Evolutionary conservation across 2,329 filamentous ascomycete genomes (phyloP).

Genomic region (Didymella pomorum): DNA sequence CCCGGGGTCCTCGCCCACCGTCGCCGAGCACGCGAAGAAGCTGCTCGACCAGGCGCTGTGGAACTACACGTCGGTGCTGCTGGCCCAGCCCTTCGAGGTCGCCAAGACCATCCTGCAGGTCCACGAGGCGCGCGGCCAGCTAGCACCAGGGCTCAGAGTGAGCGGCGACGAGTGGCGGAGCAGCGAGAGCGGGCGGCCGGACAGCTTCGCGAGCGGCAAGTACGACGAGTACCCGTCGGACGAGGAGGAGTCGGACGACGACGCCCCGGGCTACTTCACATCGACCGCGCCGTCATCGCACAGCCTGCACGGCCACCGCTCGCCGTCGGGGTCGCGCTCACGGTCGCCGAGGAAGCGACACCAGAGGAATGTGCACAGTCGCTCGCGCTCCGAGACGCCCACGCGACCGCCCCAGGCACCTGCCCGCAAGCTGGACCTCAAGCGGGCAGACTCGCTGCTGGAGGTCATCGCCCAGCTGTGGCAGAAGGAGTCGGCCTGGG

Average conservation of each 20-base stretch:
- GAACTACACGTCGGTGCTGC: slow-evolving; percentile 88
- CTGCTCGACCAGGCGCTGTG: slow-evolving; percentile 85
- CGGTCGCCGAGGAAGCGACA: slow-evolving; percentile 41
- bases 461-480: slow-evolving; percentile 89
- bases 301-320: slow-evolving; percentile 47
- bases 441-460: slow-evolving; percentile 79
- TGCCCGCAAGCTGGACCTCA: slow-evolving; percentile 72
- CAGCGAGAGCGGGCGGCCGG: slow-evolving; percentile 37
- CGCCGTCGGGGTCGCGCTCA: slow-evolving; percentile 42
- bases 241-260: slow-evolving; percentile 79
- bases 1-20: slow-evolving; percentile 73
- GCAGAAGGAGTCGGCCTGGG: slow-evolving; percentile 87
- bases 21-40: slow-evolving; percentile 75
- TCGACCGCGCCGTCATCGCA: slow-evolving; percentile 66
- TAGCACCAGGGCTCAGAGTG: neutral
- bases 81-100: slow-evolving; percentile 96
- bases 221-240: slow-evolving; percentile 63
- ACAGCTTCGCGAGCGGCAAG: slow-evolving; percentile 45
- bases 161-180: neutral
- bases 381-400: slow-evolving; percentile 48
- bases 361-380: slow-evolving; percentile 46
- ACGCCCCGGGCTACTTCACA: slow-evolving; percentile 79
- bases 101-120: slow-evolving; percentile 93
- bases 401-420: slow-evolving; percentile 52
- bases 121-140: slow-evolving; percentile 58